Conservation (phyloP, 164 flowering plant species). For the Dillenia suffruticosa region DNA sequence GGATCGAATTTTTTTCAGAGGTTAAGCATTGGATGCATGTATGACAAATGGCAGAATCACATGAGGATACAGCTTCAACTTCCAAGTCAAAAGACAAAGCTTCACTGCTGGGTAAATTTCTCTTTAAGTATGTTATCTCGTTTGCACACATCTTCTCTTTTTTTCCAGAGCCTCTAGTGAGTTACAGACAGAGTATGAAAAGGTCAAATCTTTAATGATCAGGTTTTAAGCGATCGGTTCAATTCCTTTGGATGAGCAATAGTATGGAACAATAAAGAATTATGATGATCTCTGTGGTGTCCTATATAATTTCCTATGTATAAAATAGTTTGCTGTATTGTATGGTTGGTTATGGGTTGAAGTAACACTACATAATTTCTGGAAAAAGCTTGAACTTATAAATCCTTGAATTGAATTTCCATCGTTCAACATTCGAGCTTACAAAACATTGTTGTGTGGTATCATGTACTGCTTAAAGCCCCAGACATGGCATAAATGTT, state of each 20-base stretch:
- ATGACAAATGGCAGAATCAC: constrained; percentile 39
- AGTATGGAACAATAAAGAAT: neutral
- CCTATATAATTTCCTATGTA: too few relatives aligned
- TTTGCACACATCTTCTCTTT: neutral
- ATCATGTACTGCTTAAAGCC: neutral
- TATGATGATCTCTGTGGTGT: neutral
- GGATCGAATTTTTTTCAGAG: constrained; percentile 4
- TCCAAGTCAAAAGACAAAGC: constrained; percentile 31
- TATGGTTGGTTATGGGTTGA: too few relatives aligned
- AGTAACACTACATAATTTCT: neutral
- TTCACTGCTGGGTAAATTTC: constrained; percentile 42
- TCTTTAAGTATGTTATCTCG: neutral
- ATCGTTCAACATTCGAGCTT: neutral
- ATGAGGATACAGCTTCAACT: constrained; percentile 34
- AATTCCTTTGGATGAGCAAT: neutral
- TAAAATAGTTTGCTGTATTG: constrained; percentile 6
- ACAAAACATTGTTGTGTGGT: too few relatives aligned
- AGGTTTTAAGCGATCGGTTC: neutral
- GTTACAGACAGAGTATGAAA: too few relatives aligned
- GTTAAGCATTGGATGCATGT: neutral
- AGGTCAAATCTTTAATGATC: neutral
- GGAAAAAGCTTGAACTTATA: neutral
- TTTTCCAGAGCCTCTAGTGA: neutral
- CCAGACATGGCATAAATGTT: neutral
- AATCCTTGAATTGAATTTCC: neutral